Evolutionary conservation across 129 eudicot species (phyloP), one percentile per base, ranked within the genome.

Genomic region (Flaveria bidentis): DNA sequence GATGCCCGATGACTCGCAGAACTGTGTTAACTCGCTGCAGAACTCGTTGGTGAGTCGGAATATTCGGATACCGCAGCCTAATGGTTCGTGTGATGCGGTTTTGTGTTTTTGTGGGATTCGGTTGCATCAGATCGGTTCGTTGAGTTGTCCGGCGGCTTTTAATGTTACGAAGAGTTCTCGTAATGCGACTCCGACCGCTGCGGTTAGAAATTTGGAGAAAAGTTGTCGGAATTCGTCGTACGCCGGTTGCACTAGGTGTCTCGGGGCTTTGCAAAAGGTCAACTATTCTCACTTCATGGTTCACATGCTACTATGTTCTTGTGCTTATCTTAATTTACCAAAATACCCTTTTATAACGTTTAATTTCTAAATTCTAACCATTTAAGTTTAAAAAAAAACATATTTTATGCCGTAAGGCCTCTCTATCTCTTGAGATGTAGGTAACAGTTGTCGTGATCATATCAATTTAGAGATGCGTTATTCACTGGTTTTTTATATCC

Each of bases 1-100:
- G 90, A 91, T 94, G 97, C 98, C 98, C 4, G 98, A 94, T 17
- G 98, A 94, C 81, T 94, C 98, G 9, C 98, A 94, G 89, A 88
- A 80, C 64, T 94, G 98, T 56, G 98, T 94, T 5, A 84, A 87
- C 86, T 84, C 98, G 63, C 86, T 94, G 13, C 98, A 94, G 47
- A 87, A 67, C 78, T 94, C 98, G 75, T 63, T 94, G 82, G 52
- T 23, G 76, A 85, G 82, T 57, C 82, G 97, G 65, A 87, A 86
- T 65, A 94, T 94, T 5, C 86, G 76, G 16, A 78, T 94, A 22
- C 93, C 96, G 11, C 97, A 94, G 77, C 92, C 96, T 28, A 94
- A 94, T 66, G 74, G 91, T 0, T 72, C 97, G 7, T 94, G 98
- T 81, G 98, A 94, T 74, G 88, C 98, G 49, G 92, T 94, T 46